phyloP scores from a whole-genome alignment of 164 flowering plant species.

The Kalanchoe fedtschenkoi region DNA sequence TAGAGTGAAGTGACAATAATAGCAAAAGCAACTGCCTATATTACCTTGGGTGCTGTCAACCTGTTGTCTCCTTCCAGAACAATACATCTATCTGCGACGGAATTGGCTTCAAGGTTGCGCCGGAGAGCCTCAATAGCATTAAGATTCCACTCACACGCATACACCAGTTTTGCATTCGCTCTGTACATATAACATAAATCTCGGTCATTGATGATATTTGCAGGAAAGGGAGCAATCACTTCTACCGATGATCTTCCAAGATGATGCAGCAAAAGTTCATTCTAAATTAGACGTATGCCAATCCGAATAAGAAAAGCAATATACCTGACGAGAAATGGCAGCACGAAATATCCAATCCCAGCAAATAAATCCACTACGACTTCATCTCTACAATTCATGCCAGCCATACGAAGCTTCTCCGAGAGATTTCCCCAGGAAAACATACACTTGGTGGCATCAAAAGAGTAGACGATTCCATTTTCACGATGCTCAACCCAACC shows the following conservation, averaged over 20 bases:
- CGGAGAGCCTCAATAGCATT: conserved; percentile 76
- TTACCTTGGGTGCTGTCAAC: conserved; percentile 67
- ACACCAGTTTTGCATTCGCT: conserved; percentile 76
- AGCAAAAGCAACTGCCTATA: conserved; percentile 1
- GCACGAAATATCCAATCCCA: conserved; percentile 87
- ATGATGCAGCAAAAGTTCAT: no score
- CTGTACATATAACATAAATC: conserved; percentile 26
- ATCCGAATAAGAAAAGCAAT: background rate
- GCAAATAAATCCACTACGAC: conserved; percentile 86
- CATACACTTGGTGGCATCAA: conserved; percentile 94
- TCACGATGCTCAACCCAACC: conserved; percentile 96
- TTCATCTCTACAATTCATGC: conserved; percentile 58
- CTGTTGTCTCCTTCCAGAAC: conserved; percentile 91
- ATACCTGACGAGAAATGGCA: conserved; percentile 90
- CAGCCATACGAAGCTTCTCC: conserved; percentile 81
- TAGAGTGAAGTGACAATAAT: no score
- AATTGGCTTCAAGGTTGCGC: conserved; percentile 60
- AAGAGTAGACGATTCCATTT: conserved; percentile 85
- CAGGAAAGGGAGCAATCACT: background rate
- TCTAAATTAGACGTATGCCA: no score
- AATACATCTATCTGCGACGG: conserved; percentile 63
- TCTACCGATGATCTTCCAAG: background rate
- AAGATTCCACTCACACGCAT: conserved; percentile 99
- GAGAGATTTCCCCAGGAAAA: conserved; percentile 96
- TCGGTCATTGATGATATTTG: background rate